Conservation (phyloP, 2,329 filamentous ascomycete species). For the Epichloe gansuensis region DNA sequence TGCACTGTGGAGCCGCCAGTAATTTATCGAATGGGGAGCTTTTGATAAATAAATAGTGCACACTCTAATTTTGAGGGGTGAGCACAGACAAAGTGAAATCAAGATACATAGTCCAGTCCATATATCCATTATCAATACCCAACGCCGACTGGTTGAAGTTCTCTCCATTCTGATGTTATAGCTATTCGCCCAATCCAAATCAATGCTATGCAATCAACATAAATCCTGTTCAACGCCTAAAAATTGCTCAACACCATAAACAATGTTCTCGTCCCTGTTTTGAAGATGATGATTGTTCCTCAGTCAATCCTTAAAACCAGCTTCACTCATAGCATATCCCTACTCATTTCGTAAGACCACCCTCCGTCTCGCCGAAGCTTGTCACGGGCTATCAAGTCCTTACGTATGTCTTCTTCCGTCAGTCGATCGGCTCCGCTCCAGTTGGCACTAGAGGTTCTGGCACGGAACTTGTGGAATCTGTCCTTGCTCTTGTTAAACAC, state of each 20-base stretch:
- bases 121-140: not conserved
- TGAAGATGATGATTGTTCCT: not conserved
- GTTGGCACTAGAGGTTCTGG: slow-evolving; percentile 85
- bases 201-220: slow-evolving; percentile 6
- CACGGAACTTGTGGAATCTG: slow-evolving; percentile 73
- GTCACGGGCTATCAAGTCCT: slow-evolving; percentile 68
- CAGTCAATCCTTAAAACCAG: not conserved
- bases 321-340: slow-evolving; percentile 27
- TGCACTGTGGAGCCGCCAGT: not conserved
- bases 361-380: slow-evolving; percentile 70
- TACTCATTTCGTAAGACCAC: slow-evolving; percentile 59
- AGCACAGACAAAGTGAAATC: not conserved
- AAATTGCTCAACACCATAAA: not conserved
- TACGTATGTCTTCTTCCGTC: slow-evolving; percentile 75
- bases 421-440: slow-evolving; percentile 75
- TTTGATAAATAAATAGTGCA: no score
- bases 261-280: not conserved
- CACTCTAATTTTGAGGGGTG: no score
- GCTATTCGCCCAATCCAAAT: not conserved
- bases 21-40: not conserved
- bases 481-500: slow-evolving; percentile 87
- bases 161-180: not conserved
- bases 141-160: not conserved
- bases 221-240: not conserved
- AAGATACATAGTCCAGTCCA: not conserved